Conservation (phyloP, 371 early-diverging fungal species). For the Mortierella sp. region DNA sequence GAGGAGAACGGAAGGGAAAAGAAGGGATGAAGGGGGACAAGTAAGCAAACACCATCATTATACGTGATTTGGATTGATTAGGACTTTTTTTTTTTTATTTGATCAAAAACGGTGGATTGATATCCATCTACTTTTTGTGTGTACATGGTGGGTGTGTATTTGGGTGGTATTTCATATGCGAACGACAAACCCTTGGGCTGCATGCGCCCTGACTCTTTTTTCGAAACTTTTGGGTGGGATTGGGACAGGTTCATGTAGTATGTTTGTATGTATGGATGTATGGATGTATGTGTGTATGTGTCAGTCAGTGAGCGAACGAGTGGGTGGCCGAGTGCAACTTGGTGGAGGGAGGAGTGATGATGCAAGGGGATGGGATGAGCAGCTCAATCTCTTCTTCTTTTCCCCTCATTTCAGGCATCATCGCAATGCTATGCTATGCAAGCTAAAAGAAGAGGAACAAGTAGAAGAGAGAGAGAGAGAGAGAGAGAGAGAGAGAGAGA, state of each 20-base stretch:
- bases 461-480: neutral
- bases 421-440: neutral
- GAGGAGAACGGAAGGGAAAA: too few species aligned
- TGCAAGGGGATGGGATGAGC: neutral
- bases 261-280: neutral
- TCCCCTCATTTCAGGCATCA: neutral
- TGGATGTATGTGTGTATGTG: neutral
- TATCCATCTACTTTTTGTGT: slow-evolving; percentile 3
- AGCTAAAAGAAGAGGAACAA: neutral
- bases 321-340: neutral
- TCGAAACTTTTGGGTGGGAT: neutral
- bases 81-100: neutral
- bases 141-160: neutral
- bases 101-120: neutral
- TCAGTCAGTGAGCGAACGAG: neutral
- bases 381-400: neutral
- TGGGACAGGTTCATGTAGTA: neutral
- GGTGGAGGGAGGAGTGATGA: too few species aligned
- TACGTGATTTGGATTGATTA: neutral
- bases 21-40: too few species aligned
- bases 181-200: neutral
- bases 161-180: neutral
- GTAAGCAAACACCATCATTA: neutral
- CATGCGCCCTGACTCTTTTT: slow-evolving; percentile 6
- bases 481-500: too few species aligned